Evolutionary conservation across 2,329 filamentous ascomycete genomes (phyloP).

Genomic region (Fusarium vanettenii): DNA sequence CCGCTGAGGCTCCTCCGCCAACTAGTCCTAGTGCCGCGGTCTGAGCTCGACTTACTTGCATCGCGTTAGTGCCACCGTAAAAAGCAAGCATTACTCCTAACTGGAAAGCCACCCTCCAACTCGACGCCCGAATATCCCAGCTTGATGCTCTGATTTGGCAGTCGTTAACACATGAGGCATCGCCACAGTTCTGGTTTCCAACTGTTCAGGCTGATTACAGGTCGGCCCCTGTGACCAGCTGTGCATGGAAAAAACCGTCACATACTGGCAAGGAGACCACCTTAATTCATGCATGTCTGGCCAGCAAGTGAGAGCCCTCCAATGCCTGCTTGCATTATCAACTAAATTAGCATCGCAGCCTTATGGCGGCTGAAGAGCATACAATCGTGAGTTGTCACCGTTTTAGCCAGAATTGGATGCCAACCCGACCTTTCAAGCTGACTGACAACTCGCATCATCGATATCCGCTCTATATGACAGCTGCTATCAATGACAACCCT

Average conservation of each 20-base stretch:
- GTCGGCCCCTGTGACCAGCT: neutral
- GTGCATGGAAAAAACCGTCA: conserved; percentile 1
- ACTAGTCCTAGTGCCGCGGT: conserved; percentile 20
- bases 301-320: neutral
- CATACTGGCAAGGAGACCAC: conserved; percentile 1
- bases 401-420: neutral
- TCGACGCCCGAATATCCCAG: conserved; percentile 11
- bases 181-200: conserved; percentile 5
- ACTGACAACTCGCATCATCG: conserved; percentile 6
- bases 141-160: conserved; percentile 15
- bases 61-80: conserved; percentile 42
- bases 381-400: conserved; percentile 1
- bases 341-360: neutral
- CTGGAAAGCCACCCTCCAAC: conserved; percentile 18
- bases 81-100: conserved; percentile 38
- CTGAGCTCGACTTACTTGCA: conserved; percentile 34
- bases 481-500: neutral
- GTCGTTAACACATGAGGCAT: neutral
- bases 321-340: neutral
- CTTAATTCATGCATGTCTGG: conserved; percentile 9
- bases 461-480: neutral
- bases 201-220: conserved; percentile 1
- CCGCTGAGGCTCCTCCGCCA: conserved; percentile 21
- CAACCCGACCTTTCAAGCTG: neutral
- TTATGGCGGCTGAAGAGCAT: neutral